Percentiles rank a stretch among this genome's conserved stretches.
Evolutionary conservation across 164 flowering plant genomes (phyloP).

Genomic region (Echeveria elegans): DNA sequence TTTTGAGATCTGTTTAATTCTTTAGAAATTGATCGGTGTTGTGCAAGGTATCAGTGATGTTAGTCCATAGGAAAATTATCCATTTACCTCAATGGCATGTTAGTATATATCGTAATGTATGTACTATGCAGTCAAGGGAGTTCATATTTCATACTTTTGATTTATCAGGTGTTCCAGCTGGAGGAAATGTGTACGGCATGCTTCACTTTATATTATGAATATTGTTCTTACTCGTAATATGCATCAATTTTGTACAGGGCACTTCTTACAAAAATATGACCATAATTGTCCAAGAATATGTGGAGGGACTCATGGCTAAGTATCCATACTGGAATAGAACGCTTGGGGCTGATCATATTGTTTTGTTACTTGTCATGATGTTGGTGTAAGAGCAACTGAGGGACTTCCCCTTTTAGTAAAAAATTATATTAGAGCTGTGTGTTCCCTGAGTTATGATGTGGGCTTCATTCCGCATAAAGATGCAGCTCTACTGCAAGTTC

Average conservation of each 20-base stretch:
- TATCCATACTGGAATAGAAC: conserved; percentile 99
- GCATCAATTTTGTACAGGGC: conserved; percentile 40
- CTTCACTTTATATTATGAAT: not conserved
- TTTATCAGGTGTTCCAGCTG: not conserved
- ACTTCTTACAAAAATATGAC: conserved; percentile 97
- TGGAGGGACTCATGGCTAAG: conserved; percentile 64
- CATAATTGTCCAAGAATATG: conserved; percentile 66
- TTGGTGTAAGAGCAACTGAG: conserved; percentile 96
- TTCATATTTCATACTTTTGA: not conserved
- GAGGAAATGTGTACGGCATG: not conserved
- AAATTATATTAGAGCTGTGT: conserved; percentile 86
- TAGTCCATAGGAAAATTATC: not conserved
- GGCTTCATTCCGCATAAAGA: conserved; percentile 97
- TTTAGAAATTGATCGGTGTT: not conserved
- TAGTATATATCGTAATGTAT: not conserved
- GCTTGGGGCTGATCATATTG: conserved; percentile 94
- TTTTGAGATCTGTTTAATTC: not conserved
- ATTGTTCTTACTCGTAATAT: not conserved
- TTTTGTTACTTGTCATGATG: conserved; percentile 98
- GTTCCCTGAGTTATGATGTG: conserved; percentile 96
- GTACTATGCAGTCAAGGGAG: not conserved
- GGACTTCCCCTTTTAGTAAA: conserved; percentile 77
- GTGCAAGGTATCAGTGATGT: too few relatives aligned
- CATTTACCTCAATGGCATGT: not conserved
- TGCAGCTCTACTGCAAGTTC: conserved; percentile 90